These are phyloP conservation scores for Lactarius pseudohatsudake DNA, from an alignment of 768 basidiomycete species.

Conservation along the genomic window DNA sequence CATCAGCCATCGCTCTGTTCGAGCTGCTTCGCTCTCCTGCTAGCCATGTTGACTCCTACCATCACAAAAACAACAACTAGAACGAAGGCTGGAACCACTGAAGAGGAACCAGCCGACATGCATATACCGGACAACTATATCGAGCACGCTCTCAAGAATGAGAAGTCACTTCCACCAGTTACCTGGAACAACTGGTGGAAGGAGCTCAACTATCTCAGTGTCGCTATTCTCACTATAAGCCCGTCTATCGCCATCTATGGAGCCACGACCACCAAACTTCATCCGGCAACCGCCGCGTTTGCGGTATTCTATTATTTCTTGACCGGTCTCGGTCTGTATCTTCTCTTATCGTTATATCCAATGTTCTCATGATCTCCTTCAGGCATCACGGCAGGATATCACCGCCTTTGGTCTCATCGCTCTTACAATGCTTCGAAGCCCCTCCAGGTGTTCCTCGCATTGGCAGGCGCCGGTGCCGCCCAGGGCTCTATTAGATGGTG, in stretches of 20 bases:
- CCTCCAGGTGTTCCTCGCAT: conserved; percentile 80
- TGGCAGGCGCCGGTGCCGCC: conserved; percentile 87
- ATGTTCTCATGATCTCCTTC: neutral
- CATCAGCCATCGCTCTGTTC: neutral
- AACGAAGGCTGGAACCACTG: neutral
- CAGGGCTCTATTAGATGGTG: conserved; percentile 98
- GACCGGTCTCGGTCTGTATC: conserved; percentile 71
- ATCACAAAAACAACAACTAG: neutral
- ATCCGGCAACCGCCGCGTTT: conserved; percentile 71
- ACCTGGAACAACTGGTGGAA: conserved; percentile 44
- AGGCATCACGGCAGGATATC: conserved; percentile 91
- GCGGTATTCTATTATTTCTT: conserved; percentile 66
- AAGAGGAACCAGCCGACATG: conserved; percentile 35
- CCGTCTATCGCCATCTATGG: conserved; percentile 76
- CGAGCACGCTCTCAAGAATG: conserved; percentile 46
- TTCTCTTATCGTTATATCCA: conserved; percentile 32
- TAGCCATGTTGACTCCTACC: neutral
- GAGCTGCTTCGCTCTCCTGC: neutral
- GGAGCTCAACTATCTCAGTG: conserved; percentile 76
- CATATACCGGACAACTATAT: conserved; percentile 58
- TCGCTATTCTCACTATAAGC: conserved; percentile 67
- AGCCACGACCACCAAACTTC: conserved; percentile 58
- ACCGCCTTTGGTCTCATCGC: conserved; percentile 95
- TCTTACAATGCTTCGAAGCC: conserved; percentile 86
- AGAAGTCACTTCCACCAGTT: conserved; percentile 49